Evolutionary conservation across 2,329 filamentous ascomycete species (phyloP).

Genomic region (Colletotrichum cuscutae): DNA sequence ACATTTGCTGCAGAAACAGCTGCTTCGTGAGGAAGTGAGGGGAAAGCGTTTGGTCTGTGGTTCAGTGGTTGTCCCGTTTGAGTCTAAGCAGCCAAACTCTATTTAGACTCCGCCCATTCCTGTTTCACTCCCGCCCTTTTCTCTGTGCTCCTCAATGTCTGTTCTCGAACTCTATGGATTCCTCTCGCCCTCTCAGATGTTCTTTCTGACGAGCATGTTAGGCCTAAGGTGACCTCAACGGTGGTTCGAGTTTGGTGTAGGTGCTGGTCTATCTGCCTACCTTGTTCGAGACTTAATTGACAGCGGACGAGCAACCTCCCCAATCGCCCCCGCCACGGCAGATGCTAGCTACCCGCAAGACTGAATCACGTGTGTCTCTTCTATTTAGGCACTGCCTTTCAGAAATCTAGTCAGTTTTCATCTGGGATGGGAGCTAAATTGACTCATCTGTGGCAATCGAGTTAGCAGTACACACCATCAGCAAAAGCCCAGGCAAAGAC

Average conservation of each 20-base stretch:
- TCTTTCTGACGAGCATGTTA: conserved; percentile 1
- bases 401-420: neutral
- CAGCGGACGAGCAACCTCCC: neutral
- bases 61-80: neutral
- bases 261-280: neutral
- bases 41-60: neutral
- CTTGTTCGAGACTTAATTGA: neutral
- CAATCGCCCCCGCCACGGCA: neutral
- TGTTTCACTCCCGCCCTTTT: too few relatives aligned
- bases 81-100: conserved; percentile 22
- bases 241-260: neutral
- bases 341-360: neutral
- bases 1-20: neutral
- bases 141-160: neutral
- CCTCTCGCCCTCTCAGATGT: neutral
- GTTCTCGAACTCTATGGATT: neutral
- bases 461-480: neutral
- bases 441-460: neutral
- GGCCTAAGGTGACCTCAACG: conserved; percentile 1
- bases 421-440: neutral
- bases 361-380: neutral
- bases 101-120: conserved; percentile 15
- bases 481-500: neutral
- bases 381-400: neutral
- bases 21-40: neutral